Evolutionary conservation across 2,329 filamentous ascomycete species (phyloP), one percentile per base, ranked within the genome.

Genomic region (Alternaria postmessia): DNA sequence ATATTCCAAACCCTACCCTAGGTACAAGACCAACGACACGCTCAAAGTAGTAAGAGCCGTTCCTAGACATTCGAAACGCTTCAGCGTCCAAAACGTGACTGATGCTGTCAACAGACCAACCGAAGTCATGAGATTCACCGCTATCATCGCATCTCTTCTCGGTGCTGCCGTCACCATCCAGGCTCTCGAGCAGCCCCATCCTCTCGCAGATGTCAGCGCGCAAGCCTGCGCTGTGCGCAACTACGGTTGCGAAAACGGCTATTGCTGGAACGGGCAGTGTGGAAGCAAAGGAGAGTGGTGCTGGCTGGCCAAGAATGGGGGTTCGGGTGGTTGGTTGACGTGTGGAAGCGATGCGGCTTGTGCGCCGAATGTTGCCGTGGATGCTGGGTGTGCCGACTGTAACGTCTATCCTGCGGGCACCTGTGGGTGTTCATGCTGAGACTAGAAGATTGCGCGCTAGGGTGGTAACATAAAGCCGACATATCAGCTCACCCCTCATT

Each of bases 81-180:
- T 22, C 38, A 22, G 3, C 5, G 8, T 4, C 2, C 22, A 14
- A 20, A 6, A 12, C 3, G 11, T 32, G 30, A 32, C 30, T 12
- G 11, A 32, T 4, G 5, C n/a, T 1, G 5, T n/a, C 11, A 2
- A 1, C 7, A 48, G 44, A 32, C 5, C 39, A 39, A 11, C 48
- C 18, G 7, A 22, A 38, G 39, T 12, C 14, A 59, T 59, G 57
- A 55, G 48, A 28, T 54, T 44, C 57, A 55, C 22, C 43, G 44
- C 51, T n/a, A 8, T 51, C 46, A 20, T 49, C 14, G 7, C 51
- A 16, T 12, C 42, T 28, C 20, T 49, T n/a, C 3, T 36, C 14
- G 14, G 28, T 11, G 26, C 43, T 26, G 30, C 44, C 11, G 28
- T 28, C 28, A 36, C 52, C 11, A 34, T 39, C 46, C 44, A 39